Evolutionary conservation across 2,329 filamentous ascomycete species (phyloP), one percentile per base, ranked within the genome.

Genomic region (Samsoniella hepiali): DNA sequence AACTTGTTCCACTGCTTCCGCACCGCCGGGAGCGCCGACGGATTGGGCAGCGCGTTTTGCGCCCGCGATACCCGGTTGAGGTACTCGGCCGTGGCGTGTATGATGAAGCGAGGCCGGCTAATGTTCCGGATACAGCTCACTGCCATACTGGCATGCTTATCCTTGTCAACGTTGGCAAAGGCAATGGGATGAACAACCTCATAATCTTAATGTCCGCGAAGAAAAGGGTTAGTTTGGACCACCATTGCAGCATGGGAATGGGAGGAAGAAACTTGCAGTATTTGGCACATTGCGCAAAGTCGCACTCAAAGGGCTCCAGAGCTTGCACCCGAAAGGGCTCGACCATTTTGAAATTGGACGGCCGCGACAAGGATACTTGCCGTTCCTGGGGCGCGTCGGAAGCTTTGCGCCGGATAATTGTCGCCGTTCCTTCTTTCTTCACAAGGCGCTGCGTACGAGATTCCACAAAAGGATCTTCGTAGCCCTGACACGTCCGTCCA

Each of bases 21-120:
- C 27, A 17, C 32, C 4, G 57, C 45, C 7, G 45, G 44, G 15
- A 50, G n/a, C 11, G 34, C 8, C 2, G 44, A 29, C 11, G 57
- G 40, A 15, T 36, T 45, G 2, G 57, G 57, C 34, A 59, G 22
- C 13, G 57, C 31, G 34, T 31, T 32, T 10, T 59, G 57, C 5
- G 57, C 57, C 1, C n/a, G 31, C 34, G 57, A 59, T 6, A 59
- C 17, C 6, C 57, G 57, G 13, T 59, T 59, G 15, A 59, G 32
- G 45, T 59, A 59, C 57, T 59, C 57, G 32, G 29, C 57, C 3
- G 34, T 45, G 57, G 22, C 32, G 31, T 59, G 57, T 9, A 59
- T 51, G 34, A 59, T 59, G 57, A 59, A 59, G 29, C 57, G 57
- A n/a, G 57, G 45, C 8, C 57, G 57, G 45, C 32, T 59, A n/a